These are phyloP conservation scores for Heritiera littoralis DNA, from an alignment of 345 rosid species.

Conservation along the genomic window DNA sequence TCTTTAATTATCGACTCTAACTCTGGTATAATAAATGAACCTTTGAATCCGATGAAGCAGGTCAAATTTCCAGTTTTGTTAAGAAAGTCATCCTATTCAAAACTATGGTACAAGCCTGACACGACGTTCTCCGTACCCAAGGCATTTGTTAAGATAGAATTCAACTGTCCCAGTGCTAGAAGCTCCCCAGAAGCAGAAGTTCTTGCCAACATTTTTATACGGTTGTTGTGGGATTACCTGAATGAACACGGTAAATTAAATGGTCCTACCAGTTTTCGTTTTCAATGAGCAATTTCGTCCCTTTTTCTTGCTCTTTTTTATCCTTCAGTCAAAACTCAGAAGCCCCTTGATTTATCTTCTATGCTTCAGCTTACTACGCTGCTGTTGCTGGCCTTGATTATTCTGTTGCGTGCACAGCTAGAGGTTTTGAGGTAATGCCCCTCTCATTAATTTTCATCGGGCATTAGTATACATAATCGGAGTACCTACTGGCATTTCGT, in stretches of 20 bases:
- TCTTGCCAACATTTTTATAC: constrained; percentile 66
- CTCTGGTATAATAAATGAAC: constrained; percentile 23
- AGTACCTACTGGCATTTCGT: too few relatives aligned
- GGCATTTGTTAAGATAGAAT: constrained; percentile 62
- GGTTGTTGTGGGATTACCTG: constrained; percentile 79
- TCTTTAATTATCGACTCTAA: background rate
- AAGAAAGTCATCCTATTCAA: constrained; percentile 33
- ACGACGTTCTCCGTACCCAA: too few relatives aligned
- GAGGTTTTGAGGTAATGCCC: constrained; percentile 71
- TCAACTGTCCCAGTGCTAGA: constrained; percentile 72
- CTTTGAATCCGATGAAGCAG: constrained; percentile 39
- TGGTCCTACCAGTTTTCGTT: too few relatives aligned
- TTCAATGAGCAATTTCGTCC: too few relatives aligned
- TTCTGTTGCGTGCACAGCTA: constrained; percentile 42
- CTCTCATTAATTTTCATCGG: background rate
- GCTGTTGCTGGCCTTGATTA: constrained; percentile 83
- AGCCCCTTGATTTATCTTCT: constrained; percentile 13
- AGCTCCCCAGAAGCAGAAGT: constrained; percentile 80
- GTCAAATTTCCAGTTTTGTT: constrained; percentile 56
- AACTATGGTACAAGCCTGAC: too few relatives aligned
- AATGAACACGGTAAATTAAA: constrained; percentile 72
- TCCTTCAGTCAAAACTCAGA: background rate
- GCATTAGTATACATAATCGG: too few relatives aligned
- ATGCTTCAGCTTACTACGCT: constrained; percentile 78
- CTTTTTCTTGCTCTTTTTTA: background rate